These are phyloP conservation scores for Diaporthe caulivora DNA, from an alignment of 2,329 filamentous ascomycete genomes.

Conservation along the genomic window DNA sequence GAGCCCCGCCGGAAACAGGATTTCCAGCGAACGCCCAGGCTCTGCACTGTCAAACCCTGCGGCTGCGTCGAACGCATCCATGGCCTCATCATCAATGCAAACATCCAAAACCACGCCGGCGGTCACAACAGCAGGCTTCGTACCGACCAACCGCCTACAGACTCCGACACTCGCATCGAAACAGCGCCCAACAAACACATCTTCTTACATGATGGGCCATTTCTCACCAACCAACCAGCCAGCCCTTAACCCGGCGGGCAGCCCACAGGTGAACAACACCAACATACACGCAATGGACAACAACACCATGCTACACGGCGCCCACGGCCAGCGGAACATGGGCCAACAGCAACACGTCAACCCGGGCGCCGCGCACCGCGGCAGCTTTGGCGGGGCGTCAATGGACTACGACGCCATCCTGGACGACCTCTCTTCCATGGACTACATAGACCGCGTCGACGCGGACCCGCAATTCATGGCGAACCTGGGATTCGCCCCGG, in stretches of 20 bases:
- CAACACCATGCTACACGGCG: constrained; percentile 32
- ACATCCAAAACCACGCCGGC: constrained; percentile 21
- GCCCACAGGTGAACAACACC: constrained; percentile 1
- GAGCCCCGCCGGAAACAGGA: constrained; percentile 23
- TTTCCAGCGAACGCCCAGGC: constrained; percentile 7
- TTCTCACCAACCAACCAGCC: constrained; percentile 31
- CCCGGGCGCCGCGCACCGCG: constrained; percentile 36
- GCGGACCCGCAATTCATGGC: constrained; percentile 74
- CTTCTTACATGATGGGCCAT: constrained; percentile 31
- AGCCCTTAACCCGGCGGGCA: neutral
- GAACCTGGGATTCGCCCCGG: constrained; percentile 74
- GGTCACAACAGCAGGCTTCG: constrained; percentile 27
- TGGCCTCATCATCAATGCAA: constrained; percentile 17
- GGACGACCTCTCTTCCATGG: constrained; percentile 64
- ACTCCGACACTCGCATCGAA: constrained; percentile 31
- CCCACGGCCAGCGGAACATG: constrained; percentile 10
- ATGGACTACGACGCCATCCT: constrained; percentile 66
- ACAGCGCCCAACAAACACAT: constrained; percentile 25
- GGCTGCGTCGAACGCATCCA: constrained; percentile 4
- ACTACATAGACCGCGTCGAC: constrained; percentile 62
- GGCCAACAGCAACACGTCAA: constrained; percentile 23
- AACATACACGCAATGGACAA: constrained; percentile 28
- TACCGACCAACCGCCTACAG: constrained; percentile 24
- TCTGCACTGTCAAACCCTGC: constrained; percentile 20
- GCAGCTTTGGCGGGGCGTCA: constrained; percentile 44